Evolutionary conservation across 1,284 basidiomycete genomes (phyloP).

Genomic region (Melampsora americana): DNA sequence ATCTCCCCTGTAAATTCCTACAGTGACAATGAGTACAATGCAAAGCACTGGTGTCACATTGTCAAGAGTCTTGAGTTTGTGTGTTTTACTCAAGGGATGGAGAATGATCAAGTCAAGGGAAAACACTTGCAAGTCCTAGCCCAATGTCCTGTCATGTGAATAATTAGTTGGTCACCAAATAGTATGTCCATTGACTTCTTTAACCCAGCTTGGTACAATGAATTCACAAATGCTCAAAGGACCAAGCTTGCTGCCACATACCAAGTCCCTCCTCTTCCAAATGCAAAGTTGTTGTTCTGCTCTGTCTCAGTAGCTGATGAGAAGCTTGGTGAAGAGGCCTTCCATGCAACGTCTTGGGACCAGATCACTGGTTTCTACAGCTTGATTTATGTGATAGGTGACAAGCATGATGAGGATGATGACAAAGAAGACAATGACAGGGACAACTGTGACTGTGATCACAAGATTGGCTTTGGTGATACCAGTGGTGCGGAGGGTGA

Average conservation of each 20-base stretch:
- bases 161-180: background rate
- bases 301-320: background rate
- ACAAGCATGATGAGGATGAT: background rate
- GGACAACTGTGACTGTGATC: background rate
- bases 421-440: too few species aligned
- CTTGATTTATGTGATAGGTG: background rate
- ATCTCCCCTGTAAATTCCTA: background rate
- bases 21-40: conserved; percentile 6
- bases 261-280: background rate
- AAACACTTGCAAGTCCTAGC: background rate
- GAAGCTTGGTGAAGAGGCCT: background rate
- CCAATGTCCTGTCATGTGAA: background rate
- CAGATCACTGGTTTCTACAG: background rate
- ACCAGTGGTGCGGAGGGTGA: background rate
- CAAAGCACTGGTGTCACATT: background rate
- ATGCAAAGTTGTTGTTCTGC: background rate
- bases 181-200: background rate
- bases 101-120: background rate
- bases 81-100: background rate
- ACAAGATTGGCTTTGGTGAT: background rate
- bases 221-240: background rate
- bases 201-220: background rate
- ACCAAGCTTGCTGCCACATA: background rate
- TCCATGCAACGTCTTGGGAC: background rate
- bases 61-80: background rate